Percentiles rank a stretch among this genome's conserved stretches.
phyloP scores from a whole-genome alignment of 176 grass and related monocot species.

The Thalia dealbata region DNA sequence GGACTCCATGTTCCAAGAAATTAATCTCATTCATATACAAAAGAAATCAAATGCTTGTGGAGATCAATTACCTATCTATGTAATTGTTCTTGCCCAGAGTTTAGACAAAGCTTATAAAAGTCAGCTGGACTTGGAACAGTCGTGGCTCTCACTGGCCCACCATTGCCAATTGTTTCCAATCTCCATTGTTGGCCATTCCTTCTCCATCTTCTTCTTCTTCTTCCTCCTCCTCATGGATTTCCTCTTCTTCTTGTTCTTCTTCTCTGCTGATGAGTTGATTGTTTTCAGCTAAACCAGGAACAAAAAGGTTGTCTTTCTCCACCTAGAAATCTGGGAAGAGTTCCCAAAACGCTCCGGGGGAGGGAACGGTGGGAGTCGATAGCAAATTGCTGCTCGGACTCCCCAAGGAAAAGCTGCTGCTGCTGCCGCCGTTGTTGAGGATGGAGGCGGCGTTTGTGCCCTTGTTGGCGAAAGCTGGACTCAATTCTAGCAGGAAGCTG shows the following conservation, averaged over 20 bases:
- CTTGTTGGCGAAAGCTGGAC: slow-evolving; percentile 41
- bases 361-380: slow-evolving; percentile 56
- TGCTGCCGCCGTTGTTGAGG: not conserved
- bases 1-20: no score
- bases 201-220: not conserved
- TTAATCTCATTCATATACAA: not conserved
- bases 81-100: no score
- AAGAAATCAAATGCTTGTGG: not conserved
- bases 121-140: not conserved
- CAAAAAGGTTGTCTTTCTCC: slow-evolving; percentile 3
- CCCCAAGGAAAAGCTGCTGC: slow-evolving; percentile 27
- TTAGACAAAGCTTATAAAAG: no score
- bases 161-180: not conserved
- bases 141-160: not conserved
- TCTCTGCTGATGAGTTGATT: not conserved
- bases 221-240: not conserved
- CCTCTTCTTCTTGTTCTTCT: not conserved
- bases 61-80: not conserved
- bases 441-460: no score
- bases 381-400: slow-evolving; percentile 49
- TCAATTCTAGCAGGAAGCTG: slow-evolving; percentile 62
- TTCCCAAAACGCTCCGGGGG: slow-evolving; percentile 32
- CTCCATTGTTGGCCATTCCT: not conserved
- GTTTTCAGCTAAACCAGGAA: not conserved
- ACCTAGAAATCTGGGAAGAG: slow-evolving; percentile 28